A percentile compares a stretch with the other conserved stretches of the same genome.
Conservation (phyloP, 1,139 yeast genomes). For the Magnusiomyces sp. region DNA sequence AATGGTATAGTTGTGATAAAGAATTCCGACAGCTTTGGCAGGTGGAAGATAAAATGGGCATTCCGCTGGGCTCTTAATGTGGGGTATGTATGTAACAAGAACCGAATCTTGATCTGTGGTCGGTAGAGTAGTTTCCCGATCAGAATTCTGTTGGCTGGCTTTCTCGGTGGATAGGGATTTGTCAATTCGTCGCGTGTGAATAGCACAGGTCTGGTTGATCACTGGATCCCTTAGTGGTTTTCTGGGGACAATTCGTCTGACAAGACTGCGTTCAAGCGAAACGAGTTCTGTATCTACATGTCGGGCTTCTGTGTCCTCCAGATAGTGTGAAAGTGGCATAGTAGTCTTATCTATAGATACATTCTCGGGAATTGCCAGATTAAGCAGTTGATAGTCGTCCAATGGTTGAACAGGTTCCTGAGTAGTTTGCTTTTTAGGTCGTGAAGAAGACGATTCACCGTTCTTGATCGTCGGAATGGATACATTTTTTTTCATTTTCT, state of each 20-base stretch:
- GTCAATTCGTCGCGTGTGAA: conserved; percentile 29
- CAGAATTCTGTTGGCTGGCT: background rate
- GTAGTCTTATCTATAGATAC: conserved; percentile 12
- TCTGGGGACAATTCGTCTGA: conserved; percentile 77
- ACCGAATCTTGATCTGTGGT: conserved; percentile 41
- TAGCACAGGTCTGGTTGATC: conserved; percentile 74
- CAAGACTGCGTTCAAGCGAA: conserved; percentile 44
- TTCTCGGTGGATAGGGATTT: conserved; percentile 17
- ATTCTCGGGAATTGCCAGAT: conserved; percentile 1
- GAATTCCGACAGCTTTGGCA: conserved; percentile 70
- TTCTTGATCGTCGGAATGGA: too few species aligned
- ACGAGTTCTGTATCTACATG: conserved; percentile 37
- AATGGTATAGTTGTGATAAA: conserved; percentile 43
- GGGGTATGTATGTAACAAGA: conserved; percentile 69
- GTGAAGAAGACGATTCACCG: conserved; percentile 1
- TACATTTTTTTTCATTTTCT: too few species aligned
- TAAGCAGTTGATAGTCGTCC: conserved; percentile 5
- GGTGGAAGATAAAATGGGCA: conserved; percentile 86
- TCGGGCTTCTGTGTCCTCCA: conserved; percentile 50
- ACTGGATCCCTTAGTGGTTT: conserved; percentile 80
- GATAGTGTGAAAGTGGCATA: conserved; percentile 32
- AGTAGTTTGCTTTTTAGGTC: background rate
- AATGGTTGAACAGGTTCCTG: background rate
- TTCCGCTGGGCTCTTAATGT: conserved; percentile 48
- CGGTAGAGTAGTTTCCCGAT: background rate